These are phyloP conservation scores for Lipomyces mesembrius DNA, from an alignment of 805 yeast species.

Conservation along the genomic window DNA sequence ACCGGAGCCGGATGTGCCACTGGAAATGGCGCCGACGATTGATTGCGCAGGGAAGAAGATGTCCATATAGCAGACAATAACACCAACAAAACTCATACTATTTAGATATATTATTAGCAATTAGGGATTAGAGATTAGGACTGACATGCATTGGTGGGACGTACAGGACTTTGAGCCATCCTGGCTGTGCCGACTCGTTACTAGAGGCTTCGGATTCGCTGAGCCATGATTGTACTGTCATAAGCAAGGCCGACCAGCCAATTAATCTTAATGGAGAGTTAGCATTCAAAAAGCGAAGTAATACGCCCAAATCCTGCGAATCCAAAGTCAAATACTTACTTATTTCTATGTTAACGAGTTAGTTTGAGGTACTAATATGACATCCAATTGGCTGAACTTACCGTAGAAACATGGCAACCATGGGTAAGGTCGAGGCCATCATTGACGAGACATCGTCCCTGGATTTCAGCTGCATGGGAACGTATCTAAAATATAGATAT, in stretches of 20 bases:
- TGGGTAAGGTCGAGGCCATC: slow-evolving; percentile 30
- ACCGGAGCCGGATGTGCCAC: slow-evolving; percentile 11
- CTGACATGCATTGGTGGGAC: background rate
- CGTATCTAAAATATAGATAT: slow-evolving; percentile 8
- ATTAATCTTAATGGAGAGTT: slow-evolving; percentile 14
- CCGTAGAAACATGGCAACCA: slow-evolving; percentile 36
- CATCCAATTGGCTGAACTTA: background rate
- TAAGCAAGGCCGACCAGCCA: slow-evolving; percentile 33
- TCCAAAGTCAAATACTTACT: background rate
- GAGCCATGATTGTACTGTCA: slow-evolving; percentile 35
- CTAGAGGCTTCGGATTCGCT: slow-evolving; percentile 24
- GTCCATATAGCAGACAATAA: slow-evolving; percentile 36
- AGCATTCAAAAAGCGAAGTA: background rate
- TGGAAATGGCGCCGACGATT: slow-evolving; percentile 7
- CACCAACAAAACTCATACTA: slow-evolving; percentile 31
- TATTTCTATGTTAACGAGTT: slow-evolving; percentile 1
- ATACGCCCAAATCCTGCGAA: background rate
- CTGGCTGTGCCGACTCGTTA: slow-evolving; percentile 24
- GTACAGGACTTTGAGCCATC: slow-evolving; percentile 35
- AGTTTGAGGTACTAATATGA: background rate
- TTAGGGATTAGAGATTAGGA: background rate
- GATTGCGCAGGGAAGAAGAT: slow-evolving; percentile 20
- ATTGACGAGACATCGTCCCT: slow-evolving; percentile 24
- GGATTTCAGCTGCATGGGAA: slow-evolving; percentile 6
- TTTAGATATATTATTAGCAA: background rate